Evolutionary conservation across 1,284 basidiomycete genomes (phyloP).

Genomic region (Pisolithus thermaeus): DNA sequence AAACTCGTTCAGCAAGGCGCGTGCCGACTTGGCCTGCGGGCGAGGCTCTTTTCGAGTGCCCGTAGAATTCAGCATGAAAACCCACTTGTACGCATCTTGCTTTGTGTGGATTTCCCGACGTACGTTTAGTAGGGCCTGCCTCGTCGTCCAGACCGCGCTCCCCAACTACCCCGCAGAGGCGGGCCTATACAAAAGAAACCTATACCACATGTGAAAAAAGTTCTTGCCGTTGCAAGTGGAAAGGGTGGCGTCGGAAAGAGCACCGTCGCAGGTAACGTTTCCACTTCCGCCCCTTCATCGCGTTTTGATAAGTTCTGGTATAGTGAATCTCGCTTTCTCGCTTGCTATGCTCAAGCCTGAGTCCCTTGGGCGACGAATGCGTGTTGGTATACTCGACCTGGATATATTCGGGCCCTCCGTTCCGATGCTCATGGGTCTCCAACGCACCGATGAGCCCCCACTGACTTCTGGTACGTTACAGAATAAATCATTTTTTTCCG

Average conservation of each 20-base stretch:
- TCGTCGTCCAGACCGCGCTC: slow-evolving; percentile 35
- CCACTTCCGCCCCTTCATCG: neutral
- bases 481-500: neutral
- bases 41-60: slow-evolving; percentile 17
- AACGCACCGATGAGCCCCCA: slow-evolving; percentile 73
- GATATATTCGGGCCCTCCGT: slow-evolving; percentile 96
- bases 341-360: slow-evolving; percentile 43
- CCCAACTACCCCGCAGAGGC: slow-evolving; percentile 57
- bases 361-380: slow-evolving; percentile 34
- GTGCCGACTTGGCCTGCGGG: neutral
- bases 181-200: slow-evolving; percentile 50
- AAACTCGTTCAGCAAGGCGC: neutral
- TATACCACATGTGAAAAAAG: slow-evolving; percentile 64
- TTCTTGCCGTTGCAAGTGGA: slow-evolving; percentile 87
- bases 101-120: slow-evolving; percentile 8
- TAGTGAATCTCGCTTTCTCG: slow-evolving; percentile 82
- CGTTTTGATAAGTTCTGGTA: slow-evolving; percentile 2
- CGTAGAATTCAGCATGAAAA: slow-evolving; percentile 34
- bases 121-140: slow-evolving; percentile 46
- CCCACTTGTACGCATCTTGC: slow-evolving; percentile 33
- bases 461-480: slow-evolving; percentile 59
- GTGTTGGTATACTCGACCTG: slow-evolving; percentile 88
- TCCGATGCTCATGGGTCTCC: slow-evolving; percentile 93
- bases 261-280: slow-evolving; percentile 67
- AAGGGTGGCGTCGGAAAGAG: slow-evolving; percentile 98